Conservation (phyloP, 164 flowering plant genomes). For the Kalanchoe fedtschenkoi region DNA sequence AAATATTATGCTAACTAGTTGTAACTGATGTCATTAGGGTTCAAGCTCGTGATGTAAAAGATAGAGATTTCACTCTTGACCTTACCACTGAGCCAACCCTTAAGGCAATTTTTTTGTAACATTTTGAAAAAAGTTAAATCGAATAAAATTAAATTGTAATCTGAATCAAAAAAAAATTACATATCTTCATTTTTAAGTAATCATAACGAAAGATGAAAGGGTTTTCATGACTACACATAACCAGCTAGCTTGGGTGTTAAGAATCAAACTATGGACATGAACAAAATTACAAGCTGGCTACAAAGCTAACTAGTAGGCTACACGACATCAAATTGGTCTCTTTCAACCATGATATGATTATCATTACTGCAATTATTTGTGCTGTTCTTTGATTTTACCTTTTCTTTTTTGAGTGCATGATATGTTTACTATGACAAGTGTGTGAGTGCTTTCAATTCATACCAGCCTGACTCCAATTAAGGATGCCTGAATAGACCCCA, state of each 20-base stretch:
- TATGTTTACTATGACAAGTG: background rate
- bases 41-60: too few species aligned
- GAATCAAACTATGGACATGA: background rate
- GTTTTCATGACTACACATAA: background rate
- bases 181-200: background rate
- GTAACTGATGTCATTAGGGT: too few species aligned
- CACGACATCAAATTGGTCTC: background rate
- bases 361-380: constrained; percentile 1
- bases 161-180: too few species aligned
- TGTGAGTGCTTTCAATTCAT: background rate
- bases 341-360: background rate
- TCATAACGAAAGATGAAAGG: background rate
- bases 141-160: too few species aligned
- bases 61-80: too few species aligned
- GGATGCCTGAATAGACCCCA: background rate
- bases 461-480: background rate
- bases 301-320: too few species aligned
- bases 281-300: too few species aligned
- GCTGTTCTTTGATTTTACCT: background rate
- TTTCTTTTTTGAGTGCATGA: background rate
- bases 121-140: too few species aligned
- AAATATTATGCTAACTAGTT: too few species aligned
- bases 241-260: background rate
- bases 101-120: too few species aligned
- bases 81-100: too few species aligned